phyloP scores from a whole-genome alignment of 176 grass and related monocot genomes.

The Cymbopogon citratus region DNA sequence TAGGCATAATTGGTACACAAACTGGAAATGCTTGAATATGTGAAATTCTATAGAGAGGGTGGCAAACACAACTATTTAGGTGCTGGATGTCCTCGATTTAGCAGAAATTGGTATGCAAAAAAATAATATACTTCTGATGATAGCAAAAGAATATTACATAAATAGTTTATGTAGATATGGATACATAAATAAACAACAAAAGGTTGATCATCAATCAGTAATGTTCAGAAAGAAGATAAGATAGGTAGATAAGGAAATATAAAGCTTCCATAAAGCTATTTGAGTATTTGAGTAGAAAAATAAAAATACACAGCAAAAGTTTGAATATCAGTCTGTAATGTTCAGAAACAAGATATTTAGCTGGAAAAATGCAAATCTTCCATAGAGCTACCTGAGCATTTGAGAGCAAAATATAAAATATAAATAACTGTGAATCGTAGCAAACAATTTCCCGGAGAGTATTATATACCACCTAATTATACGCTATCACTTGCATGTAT shows the following conservation, averaged over 20 bases:
- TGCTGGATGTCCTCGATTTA: background rate
- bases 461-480: background rate
- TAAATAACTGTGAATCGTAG: background rate
- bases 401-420: background rate
- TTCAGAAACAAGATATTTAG: background rate
- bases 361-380: background rate
- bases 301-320: background rate
- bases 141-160: background rate
- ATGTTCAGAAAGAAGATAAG: background rate
- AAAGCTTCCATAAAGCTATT: background rate
- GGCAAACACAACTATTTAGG: background rate
- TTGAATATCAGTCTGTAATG: background rate
- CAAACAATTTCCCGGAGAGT: background rate
- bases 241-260: background rate
- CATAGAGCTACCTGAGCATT: background rate
- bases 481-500: background rate
- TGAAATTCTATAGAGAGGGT: background rate
- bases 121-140: background rate
- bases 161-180: background rate
- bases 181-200: background rate
- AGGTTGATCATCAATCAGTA: background rate
- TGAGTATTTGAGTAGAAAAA: background rate
- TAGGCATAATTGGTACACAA: background rate
- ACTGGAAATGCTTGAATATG: background rate
- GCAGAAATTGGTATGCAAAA: background rate